A percentile compares a stretch with the other conserved stretches of the same genome.
Conservation (phyloP, 2,329 filamentous ascomycete species). For the Talaromyces amestolkiae region DNA sequence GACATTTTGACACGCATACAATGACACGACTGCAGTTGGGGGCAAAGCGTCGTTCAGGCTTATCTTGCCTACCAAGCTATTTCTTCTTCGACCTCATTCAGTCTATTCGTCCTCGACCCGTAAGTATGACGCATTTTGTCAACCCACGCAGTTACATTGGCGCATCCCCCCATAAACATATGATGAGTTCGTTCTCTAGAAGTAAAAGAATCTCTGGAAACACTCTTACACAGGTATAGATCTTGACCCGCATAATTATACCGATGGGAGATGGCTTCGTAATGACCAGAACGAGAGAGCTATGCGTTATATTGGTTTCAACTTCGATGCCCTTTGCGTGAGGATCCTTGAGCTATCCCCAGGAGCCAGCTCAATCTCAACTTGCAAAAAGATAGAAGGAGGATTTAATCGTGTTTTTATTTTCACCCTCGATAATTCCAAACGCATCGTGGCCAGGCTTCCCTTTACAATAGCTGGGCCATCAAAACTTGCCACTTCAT, state of each 20-base stretch:
- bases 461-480: slow-evolving; percentile 42
- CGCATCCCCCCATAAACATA: background rate
- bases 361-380: slow-evolving; percentile 33
- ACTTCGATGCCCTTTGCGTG: slow-evolving; percentile 42
- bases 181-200: background rate
- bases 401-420: slow-evolving; percentile 47
- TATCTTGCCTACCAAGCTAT: background rate
- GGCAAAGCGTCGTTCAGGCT: background rate
- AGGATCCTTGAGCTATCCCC: slow-evolving; percentile 37
- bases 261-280: slow-evolving; percentile 39
- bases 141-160: background rate
- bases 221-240: background rate
- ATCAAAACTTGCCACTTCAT: slow-evolving; percentile 37
- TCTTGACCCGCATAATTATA: slow-evolving; percentile 34
- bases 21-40: slow-evolving; percentile 1
- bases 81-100: background rate
- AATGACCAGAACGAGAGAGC: slow-evolving; percentile 36
- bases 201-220: background rate
- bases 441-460: slow-evolving; percentile 42
- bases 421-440: slow-evolving; percentile 40
- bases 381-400: slow-evolving; percentile 45
- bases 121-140: background rate
- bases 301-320: slow-evolving; percentile 39
- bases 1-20: background rate
- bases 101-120: background rate